Conservation (phyloP, 2,329 filamentous ascomycete species). For the Colletotrichum cuscutae region DNA sequence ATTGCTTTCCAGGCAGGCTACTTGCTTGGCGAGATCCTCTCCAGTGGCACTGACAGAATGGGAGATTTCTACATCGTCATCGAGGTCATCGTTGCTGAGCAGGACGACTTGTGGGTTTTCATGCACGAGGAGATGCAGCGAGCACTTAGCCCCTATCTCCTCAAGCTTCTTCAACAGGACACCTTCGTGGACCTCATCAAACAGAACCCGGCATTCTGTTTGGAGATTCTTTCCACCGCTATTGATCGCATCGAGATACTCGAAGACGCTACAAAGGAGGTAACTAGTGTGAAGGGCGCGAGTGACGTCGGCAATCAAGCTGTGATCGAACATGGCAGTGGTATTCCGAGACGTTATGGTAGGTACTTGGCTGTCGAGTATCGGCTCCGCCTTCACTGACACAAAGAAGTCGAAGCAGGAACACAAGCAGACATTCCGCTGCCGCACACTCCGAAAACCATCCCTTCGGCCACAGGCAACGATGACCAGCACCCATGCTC, state of each 20-base stretch:
- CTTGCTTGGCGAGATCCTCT: conserved; percentile 3
- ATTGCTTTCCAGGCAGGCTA: background rate
- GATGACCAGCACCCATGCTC: background rate
- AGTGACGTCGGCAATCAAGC: background rate
- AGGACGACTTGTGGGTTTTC: background rate
- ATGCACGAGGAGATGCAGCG: conserved; percentile 7
- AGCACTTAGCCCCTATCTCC: conserved; percentile 9
- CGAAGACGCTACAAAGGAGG: background rate
- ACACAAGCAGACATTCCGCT: background rate
- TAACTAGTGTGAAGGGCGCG: background rate
- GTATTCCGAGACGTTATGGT: background rate
- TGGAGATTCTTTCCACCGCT: background rate
- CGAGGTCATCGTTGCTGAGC: conserved; percentile 3
- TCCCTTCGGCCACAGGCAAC: background rate
- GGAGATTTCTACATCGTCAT: conserved; percentile 12
- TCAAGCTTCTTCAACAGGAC: conserved; percentile 7
- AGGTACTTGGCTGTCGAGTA: background rate
- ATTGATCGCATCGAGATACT: background rate
- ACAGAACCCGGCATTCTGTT: background rate
- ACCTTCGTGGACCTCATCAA: background rate
- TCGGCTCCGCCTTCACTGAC: background rate
- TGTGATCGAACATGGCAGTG: background rate
- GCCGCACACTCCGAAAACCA: background rate
- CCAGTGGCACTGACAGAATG: background rate
- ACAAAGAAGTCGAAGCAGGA: background rate